Percentiles rank a stretch among this genome's conserved stretches.
These are phyloP conservation scores for Eimeria acervulina DNA, from an alignment of 169 alveolate species.

Conservation along the genomic window DNA sequence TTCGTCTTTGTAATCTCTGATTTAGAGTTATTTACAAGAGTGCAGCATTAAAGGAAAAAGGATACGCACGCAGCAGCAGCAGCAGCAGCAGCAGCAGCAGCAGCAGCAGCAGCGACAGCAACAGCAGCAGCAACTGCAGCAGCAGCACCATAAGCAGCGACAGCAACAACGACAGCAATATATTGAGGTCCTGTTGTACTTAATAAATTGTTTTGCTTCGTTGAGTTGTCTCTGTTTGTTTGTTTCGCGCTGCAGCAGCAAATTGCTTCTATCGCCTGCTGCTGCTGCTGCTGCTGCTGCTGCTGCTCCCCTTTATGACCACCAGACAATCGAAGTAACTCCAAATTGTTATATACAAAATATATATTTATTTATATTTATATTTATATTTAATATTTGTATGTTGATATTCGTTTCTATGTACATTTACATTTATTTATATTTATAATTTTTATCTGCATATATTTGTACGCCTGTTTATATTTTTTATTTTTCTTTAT, in stretches of 20 bases:
- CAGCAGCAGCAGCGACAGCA: constrained; percentile 13
- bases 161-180: too few relatives aligned
- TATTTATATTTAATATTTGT: background rate
- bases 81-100: constrained; percentile 20
- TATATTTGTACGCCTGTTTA: background rate
- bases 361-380: background rate
- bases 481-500: too few relatives aligned
- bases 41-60: too few relatives aligned
- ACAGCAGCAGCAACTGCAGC: background rate
- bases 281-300: constrained; percentile 21
- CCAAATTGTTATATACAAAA: background rate
- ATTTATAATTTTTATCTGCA: too few relatives aligned
- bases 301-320: background rate
- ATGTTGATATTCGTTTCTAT: background rate
- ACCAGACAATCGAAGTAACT: background rate
- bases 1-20: too few relatives aligned
- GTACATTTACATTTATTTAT: too few relatives aligned
- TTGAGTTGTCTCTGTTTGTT: too few relatives aligned
- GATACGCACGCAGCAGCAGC: constrained; percentile 30
- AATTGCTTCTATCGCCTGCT: background rate
- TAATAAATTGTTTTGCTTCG: too few relatives aligned
- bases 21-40: too few relatives aligned
- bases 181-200: background rate
- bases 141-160: background rate
- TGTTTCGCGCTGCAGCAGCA: too few relatives aligned